Evolutionary conservation across 139 green algal species (phyloP).

Genomic region (Picocystis salinarum): DNA sequence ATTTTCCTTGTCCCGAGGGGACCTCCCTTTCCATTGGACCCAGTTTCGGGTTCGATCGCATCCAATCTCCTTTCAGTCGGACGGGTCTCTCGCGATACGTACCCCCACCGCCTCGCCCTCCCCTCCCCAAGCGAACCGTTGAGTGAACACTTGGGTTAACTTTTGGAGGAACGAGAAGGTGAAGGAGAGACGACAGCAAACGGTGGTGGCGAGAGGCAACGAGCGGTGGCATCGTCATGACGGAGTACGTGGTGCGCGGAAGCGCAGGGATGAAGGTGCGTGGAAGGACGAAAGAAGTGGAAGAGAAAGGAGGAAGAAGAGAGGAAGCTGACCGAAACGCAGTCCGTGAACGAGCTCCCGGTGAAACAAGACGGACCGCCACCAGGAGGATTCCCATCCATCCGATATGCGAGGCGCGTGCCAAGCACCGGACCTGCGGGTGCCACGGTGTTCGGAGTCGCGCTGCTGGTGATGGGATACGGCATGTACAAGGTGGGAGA

Average conservation of each 20-base stretch:
- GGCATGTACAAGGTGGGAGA: conserved; percentile 57
- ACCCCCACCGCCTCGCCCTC: no score
- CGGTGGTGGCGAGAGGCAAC: no score
- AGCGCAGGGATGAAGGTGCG: conserved; percentile 60
- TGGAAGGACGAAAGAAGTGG: not conserved
- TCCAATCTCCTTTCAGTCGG: no score
- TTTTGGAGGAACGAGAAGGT: no score
- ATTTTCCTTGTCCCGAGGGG: no score
- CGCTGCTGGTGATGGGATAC: conserved; percentile 53
- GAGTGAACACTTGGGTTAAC: no score
- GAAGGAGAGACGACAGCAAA: no score
- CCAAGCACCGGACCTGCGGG: conserved; percentile 67
- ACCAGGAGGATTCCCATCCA: conserved; percentile 65
- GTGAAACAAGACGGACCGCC: conserved; percentile 71
- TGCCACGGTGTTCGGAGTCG: conserved; percentile 61
- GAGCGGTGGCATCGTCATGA: conserved; percentile 30
- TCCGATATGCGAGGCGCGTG: conserved; percentile 65
- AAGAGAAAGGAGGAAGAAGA: not conserved
- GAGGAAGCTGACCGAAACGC: conserved; percentile 1
- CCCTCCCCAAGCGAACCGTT: no score
- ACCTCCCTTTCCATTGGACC: no score
- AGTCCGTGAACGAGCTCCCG: conserved; percentile 78
- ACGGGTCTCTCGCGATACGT: no score
- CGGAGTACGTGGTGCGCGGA: conserved; percentile 52
- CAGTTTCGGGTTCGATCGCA: no score